A percentile compares a stretch with the other conserved stretches of the same genome.
These are phyloP conservation scores for Eimeria sp. DNA, from an alignment of 169 alveolate species.

Conservation along the genomic window DNA sequence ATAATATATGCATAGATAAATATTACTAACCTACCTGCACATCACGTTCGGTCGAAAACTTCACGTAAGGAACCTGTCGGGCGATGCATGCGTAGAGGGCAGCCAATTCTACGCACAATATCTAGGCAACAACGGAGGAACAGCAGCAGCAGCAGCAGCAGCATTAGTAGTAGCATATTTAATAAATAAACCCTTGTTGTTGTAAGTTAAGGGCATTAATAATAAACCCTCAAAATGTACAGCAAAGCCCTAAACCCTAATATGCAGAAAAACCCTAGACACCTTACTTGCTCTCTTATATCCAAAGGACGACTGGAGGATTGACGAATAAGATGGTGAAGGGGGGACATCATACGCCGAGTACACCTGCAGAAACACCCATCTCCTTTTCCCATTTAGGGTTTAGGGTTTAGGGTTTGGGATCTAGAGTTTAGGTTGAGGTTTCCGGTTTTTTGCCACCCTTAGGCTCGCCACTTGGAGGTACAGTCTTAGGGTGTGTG, in stretches of 20 bases:
- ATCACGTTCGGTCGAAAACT: conserved; percentile 35
- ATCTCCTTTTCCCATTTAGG: no score
- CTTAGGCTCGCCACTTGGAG: no score
- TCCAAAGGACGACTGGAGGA: conserved; percentile 39
- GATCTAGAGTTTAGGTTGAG: neutral
- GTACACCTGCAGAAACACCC: conserved; percentile 36
- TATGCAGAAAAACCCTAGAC: no score
- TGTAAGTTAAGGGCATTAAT: neutral
- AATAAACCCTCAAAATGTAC: no score
- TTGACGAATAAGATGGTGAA: conserved; percentile 43
- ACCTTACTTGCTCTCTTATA: conserved; percentile 57
- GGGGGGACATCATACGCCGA: conserved; percentile 33
- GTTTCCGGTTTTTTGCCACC: no score
- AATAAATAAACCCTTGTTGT: no score
- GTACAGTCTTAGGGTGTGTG: no score
- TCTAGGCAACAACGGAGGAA: no score
- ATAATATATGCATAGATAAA: neutral
- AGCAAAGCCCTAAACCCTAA: neutral
- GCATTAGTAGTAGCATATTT: no score
- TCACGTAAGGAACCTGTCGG: conserved; percentile 61
- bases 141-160: no score
- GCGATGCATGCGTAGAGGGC: conserved; percentile 50
- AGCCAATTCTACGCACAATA: conserved; percentile 67
- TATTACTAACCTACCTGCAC: conserved; percentile 18
- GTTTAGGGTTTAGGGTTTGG: conserved; percentile 49